phyloP scores from a whole-genome alignment of 2,329 filamentous ascomycete genomes.

The Colletotrichum lindemuthianum region DNA sequence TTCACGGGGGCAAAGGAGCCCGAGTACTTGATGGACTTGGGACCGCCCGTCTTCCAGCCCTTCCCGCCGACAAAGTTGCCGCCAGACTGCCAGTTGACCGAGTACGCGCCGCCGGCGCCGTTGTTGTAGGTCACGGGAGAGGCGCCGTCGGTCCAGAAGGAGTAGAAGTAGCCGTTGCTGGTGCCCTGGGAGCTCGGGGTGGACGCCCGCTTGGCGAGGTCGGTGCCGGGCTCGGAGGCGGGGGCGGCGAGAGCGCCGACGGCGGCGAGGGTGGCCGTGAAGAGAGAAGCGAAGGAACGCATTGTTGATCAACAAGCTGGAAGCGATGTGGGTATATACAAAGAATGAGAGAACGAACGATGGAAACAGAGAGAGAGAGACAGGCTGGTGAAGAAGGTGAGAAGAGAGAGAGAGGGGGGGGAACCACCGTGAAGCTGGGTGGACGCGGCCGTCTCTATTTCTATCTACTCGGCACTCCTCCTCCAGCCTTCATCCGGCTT shows the following conservation, averaged over 20 bases:
- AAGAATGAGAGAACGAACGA: conserved; percentile 14
- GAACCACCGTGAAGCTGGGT: neutral
- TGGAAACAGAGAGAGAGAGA: conserved; percentile 6
- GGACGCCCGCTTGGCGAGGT: conserved; percentile 30
- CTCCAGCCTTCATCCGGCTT: neutral
- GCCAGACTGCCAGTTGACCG: conserved; percentile 53
- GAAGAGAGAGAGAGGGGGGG: neutral
- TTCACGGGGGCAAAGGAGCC: conserved; percentile 43
- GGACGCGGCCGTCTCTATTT: conserved; percentile 15
- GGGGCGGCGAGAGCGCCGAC: conserved; percentile 31
- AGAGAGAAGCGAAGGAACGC: conserved; percentile 30
- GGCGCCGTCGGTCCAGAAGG: conserved; percentile 55
- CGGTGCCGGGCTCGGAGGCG: conserved; percentile 17
- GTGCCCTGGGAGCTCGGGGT: conserved; percentile 42
- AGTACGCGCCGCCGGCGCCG: conserved; percentile 54
- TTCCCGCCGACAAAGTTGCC: conserved; percentile 68
- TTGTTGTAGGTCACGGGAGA: conserved; percentile 56
- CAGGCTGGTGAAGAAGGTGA: conserved; percentile 6
- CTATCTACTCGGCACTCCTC: neutral
- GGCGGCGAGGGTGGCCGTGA: conserved; percentile 30
- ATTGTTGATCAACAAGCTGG: conserved; percentile 7
- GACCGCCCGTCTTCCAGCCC: conserved; percentile 64
- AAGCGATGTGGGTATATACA: conserved; percentile 13
- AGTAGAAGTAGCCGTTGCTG: conserved; percentile 55
- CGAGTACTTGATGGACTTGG: conserved; percentile 46